Base-by-base conservation (phyloP, 495 filamentous ascomycete genomes). In the Glarea lozoyensis region DNA sequence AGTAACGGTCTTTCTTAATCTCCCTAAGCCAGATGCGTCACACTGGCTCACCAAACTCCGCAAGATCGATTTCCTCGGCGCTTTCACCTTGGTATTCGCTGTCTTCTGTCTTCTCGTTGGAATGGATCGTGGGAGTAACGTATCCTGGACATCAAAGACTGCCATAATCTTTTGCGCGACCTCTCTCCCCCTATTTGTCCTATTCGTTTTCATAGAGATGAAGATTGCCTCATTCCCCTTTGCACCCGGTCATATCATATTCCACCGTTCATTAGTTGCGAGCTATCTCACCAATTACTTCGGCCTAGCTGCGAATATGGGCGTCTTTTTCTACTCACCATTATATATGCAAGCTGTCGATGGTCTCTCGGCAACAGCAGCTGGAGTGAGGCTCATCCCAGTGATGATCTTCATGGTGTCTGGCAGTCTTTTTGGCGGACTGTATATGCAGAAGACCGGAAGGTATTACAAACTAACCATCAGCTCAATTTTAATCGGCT, bases 11-110 rank as follows among this genome's bases (percentile, higher is more conserved):
- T 60, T 72, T 20, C 69, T 93, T 1, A 59, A 86, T 37, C 58
- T 86, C 1, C 83, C 84, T 0, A 59, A 60, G 46, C 59, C 57
- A 12, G 73, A 78, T 25, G 62, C 73, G 43, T 48, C 58, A 15
- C 52, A 63, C 53, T 60, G 59, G 61, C 53, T 37, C 4, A 18
- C 43, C 15, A 64, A 90, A 58, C 65, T 92, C 5, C 60, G 61
- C n/a, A 78, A 79, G 5, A 73, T 94, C 46, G 87, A 94, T 54
- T 90, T 93, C 54, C 61, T 82, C 1, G 87, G 86, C 7, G 86
- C 88, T 0, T 62, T 75, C 21, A 64, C 79, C 15, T 77, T 86
- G 5, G 66, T 89, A n/a, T 61, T 64, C 2, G 86, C 86, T 2
- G 81, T 90, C 0, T 78, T 85, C 39, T 65, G 70, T 3, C 68